Conservation (phyloP, 2,329 filamentous ascomycete species). For the Corynespora cassiicola region DNA sequence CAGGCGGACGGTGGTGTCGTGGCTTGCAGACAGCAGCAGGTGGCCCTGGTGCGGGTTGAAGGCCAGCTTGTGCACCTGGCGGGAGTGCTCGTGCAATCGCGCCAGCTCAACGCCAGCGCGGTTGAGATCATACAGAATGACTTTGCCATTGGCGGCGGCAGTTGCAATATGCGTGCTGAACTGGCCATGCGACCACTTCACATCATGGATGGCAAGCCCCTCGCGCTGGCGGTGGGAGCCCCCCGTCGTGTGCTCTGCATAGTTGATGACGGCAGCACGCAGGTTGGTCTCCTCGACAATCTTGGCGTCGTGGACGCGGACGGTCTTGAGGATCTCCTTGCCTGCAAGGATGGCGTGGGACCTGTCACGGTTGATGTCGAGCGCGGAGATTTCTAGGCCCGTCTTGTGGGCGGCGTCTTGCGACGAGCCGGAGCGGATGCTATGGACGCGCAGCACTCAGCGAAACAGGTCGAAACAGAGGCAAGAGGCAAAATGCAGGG, state of each 20-base stretch:
- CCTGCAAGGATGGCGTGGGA: conserved; percentile 71
- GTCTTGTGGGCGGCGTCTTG: conserved; percentile 68
- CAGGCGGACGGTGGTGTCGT: conserved; percentile 68
- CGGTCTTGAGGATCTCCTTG: conserved; percentile 70
- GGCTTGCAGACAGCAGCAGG: conserved; percentile 68
- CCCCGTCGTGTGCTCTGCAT: conserved; percentile 60
- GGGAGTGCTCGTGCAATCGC: conserved; percentile 68
- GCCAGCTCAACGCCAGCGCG: conserved; percentile 66
- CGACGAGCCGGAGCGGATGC: conserved; percentile 54
- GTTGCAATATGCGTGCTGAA: conserved; percentile 68
- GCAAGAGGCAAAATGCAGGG: conserved; percentile 7
- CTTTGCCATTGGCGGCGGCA: conserved; percentile 69
- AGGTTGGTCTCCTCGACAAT: conserved; percentile 70
- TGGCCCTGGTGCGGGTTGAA: conserved; percentile 69
- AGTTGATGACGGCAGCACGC: conserved; percentile 65
- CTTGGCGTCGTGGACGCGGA: conserved; percentile 62
- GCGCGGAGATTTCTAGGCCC: conserved; percentile 67
- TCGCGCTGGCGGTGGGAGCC: conserved; percentile 60
- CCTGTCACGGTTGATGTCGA: conserved; percentile 68
- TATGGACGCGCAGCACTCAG: conserved; percentile 23
- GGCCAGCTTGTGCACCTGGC: conserved; percentile 70
- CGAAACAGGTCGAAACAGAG: conserved; percentile 18
- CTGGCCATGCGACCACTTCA: conserved; percentile 71
- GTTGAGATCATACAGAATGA: conserved; percentile 70
- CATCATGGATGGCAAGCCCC: conserved; percentile 68